These are phyloP conservation scores for Skeletonema marinoi DNA, from an alignment of 108 stramenopile genomes.

Conservation along the genomic window DNA sequence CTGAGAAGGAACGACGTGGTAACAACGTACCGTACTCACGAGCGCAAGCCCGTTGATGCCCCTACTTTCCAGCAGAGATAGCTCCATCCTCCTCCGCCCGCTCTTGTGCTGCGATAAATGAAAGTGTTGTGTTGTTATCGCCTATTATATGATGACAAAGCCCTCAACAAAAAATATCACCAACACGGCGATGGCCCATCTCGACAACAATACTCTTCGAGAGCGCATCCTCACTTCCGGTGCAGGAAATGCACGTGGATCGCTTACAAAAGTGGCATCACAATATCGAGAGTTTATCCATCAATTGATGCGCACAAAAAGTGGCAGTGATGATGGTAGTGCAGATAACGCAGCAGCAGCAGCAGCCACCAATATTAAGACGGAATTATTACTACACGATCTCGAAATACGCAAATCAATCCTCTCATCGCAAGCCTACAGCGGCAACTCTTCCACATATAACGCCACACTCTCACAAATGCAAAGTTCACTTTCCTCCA, in stretches of 20 bases:
- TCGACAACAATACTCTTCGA: conserved; percentile 38
- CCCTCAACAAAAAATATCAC: neutral
- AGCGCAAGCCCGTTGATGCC: no score
- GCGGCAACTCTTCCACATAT: conserved; percentile 13
- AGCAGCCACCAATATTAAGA: conserved; percentile 8
- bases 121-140: no score
- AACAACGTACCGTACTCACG: no score
- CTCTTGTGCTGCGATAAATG: no score
- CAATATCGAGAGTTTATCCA: conserved; percentile 23
- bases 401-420: conserved; percentile 35
- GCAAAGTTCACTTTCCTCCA: conserved; percentile 2
- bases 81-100: no score
- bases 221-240: conserved; percentile 40
- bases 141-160: neutral
- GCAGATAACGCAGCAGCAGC: neutral
- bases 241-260: conserved; percentile 21
- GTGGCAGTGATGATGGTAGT: no score
- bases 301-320: neutral
- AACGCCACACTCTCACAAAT: conserved; percentile 11
- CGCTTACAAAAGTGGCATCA: conserved; percentile 30
- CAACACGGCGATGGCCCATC: neutral
- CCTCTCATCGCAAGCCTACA: conserved; percentile 34
- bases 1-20: no score
- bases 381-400: conserved; percentile 35
- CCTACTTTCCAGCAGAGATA: no score